phyloP scores from a whole-genome alignment of 441 rosid genomes.

The Bocquillonia castaneifolia region DNA sequence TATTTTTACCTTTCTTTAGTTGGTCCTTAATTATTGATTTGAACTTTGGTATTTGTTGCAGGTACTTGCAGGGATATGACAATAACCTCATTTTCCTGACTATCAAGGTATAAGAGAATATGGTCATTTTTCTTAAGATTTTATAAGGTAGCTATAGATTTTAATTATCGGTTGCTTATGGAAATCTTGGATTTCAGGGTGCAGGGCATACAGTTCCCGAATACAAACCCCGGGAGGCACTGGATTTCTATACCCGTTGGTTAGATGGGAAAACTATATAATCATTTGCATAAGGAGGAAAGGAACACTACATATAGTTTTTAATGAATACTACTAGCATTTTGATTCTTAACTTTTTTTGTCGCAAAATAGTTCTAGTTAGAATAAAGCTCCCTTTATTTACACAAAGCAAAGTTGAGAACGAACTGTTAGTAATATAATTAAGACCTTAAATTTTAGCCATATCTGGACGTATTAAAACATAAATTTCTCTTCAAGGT shows the following conservation, averaged over 20 bases:
- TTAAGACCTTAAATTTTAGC: too few relatives aligned
- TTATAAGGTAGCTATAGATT: not conserved
- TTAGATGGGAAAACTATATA: conserved; percentile 34
- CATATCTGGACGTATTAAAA: too few relatives aligned
- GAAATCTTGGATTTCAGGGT: conserved; percentile 34
- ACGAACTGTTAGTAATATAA: too few relatives aligned
- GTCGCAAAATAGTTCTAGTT: not conserved
- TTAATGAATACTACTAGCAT: not conserved
- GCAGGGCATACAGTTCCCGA: conserved; percentile 70
- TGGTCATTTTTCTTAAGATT: not conserved
- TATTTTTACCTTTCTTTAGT: not conserved
- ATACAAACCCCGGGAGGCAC: conserved; percentile 51
- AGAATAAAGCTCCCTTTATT: not conserved
- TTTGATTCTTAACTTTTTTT: not conserved
- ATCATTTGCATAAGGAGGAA: not conserved
- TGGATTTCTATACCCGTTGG: conserved; percentile 41
- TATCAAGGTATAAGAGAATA: conserved; percentile 40
- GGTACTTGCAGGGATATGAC: conserved; percentile 53
- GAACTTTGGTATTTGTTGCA: conserved; percentile 13
- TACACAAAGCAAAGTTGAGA: not conserved
- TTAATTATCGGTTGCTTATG: not conserved
- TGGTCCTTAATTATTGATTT: not conserved
- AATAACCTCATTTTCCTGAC: conserved; percentile 48
- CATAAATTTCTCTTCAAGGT: too few relatives aligned
- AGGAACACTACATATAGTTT: not conserved